A percentile compares a stretch with the other conserved stretches of the same genome.
Conservation (phyloP, 768 basidiomycete species). For the Myochromella boudieri region DNA sequence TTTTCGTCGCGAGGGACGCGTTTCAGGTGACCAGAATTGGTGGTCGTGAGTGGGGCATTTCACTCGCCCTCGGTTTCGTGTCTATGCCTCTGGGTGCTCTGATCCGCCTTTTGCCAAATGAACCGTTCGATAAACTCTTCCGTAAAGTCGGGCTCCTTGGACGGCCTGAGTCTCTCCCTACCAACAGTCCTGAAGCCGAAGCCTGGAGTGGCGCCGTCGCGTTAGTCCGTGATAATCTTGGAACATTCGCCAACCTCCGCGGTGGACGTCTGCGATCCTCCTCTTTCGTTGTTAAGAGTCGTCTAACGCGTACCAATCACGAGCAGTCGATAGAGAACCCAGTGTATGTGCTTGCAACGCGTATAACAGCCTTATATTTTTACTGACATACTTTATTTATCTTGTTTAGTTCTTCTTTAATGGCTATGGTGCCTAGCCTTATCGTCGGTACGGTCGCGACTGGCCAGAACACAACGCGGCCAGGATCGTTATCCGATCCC, state of each 20-base stretch:
- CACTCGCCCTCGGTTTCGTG: conserved; percentile 81
- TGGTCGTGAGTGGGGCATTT: conserved; percentile 92
- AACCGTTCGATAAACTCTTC: conserved; percentile 65
- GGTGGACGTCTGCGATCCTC: conserved; percentile 88
- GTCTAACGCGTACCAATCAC: conserved; percentile 55
- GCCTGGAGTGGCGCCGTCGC: conserved; percentile 81
- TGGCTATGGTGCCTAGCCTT: conserved; percentile 55
- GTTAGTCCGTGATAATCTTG: conserved; percentile 83
- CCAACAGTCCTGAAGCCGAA: conserved; percentile 53
- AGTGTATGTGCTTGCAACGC: conserved; percentile 30
- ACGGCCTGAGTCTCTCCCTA: conserved; percentile 66
- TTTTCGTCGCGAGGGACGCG: conserved; percentile 88
- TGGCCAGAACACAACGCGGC: conserved; percentile 68
- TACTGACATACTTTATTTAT: conserved; percentile 6
- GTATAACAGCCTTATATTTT: background rate
- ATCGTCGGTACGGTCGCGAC: conserved; percentile 49
- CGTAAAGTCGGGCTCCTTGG: conserved; percentile 55
- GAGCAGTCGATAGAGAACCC: conserved; percentile 49
- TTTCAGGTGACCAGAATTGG: conserved; percentile 83
- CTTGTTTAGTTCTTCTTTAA: conserved; percentile 27
- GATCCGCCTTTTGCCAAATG: conserved; percentile 80
- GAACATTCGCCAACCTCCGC: conserved; percentile 77
- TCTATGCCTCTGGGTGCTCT: conserved; percentile 87
- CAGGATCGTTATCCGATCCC: conserved; percentile 68
- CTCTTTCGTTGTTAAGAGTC: conserved; percentile 81